Evolutionary conservation across 306 rosid species (phyloP).

Genomic region (Prunus salicina): DNA sequence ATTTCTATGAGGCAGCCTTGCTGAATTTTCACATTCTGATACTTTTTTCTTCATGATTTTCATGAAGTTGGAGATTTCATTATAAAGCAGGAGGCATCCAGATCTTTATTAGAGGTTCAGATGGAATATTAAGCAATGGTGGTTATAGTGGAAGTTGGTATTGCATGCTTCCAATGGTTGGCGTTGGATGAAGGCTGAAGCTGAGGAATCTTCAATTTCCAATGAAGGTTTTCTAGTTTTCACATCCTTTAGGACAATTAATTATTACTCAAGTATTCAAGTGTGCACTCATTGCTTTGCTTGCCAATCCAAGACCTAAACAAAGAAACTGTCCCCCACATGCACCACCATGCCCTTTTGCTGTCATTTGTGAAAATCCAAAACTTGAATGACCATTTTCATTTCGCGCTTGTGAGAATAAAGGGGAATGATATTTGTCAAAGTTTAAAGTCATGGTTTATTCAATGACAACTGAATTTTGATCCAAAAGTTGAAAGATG

Average conservation of each 20-base stretch:
- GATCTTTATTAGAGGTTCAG: neutral
- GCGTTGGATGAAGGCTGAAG: conserved; percentile 13
- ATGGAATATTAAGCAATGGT: neutral
- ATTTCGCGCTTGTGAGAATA: too few relatives aligned
- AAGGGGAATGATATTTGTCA: neutral
- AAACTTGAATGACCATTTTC: neutral
- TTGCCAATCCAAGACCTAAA: conserved; percentile 27
- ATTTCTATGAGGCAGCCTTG: neutral
- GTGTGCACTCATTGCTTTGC: conserved; percentile 37
- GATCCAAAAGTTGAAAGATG: too few relatives aligned
- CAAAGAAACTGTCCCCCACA: conserved; percentile 23
- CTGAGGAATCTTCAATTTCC: conserved; percentile 47
- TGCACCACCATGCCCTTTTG: neutral
- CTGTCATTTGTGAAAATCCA: neutral
- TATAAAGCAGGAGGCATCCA: neutral
- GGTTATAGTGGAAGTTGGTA: conserved; percentile 29
- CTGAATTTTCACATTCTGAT: neutral
- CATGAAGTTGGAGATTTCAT: conserved; percentile 7
- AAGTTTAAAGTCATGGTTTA: neutral
- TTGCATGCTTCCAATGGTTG: conserved; percentile 5
- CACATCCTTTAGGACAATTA: neutral
- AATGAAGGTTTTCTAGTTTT: conserved; percentile 25
- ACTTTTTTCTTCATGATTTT: neutral
- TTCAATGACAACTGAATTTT: too few relatives aligned
- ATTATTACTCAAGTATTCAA: conserved; percentile 27